Evolutionary conservation across 148 eudicot genomes (phyloP), one percentile per base, ranked within the genome.

Genomic region (Rhododendron williamsianum): DNA sequence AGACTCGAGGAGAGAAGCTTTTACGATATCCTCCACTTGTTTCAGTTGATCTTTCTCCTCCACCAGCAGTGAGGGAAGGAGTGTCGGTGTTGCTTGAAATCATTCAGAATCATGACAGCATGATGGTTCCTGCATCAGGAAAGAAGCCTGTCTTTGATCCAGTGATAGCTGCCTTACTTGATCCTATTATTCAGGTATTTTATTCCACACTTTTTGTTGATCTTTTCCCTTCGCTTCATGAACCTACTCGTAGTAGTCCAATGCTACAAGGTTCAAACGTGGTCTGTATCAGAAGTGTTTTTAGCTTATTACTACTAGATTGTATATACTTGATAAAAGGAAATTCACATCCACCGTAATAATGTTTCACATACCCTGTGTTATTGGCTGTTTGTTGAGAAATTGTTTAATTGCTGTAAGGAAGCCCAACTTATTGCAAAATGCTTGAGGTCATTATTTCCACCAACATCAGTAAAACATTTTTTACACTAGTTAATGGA

Each of bases 1-100:
- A 94, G 90, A 88, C 92, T 85, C 91, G 99, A 83, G 99, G 99
- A 83, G 99, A 97, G 90, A 97, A 97, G 90, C 94, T 97, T 87
- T 85, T 97, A 73, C 90, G 99, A 11, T 97, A 97, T 89, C 98
- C 98, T 86, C 95, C 98, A 38, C 92, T 95, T 88, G 98, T 97
- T 88, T 86, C 98, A 54, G 96, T 91, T 84, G 99, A 97, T 89
- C 98, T 95, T 90, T 91, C 99, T 77, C 98, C 99, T 21, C 98
- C 99, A 76, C 93, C 92, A 2, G 96, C 98, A 71, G 92, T 97
- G 77, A 91, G 93, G 88, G 99, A 97, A 90, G 99, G 98, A 79
- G 98, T 95, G 77, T 92, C 95, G 30, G 74, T 97, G 92, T 87
- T 97, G 89, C 92, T 93, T 86, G 99, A 97, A 93, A 91, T 97